Conservation (phyloP, 1,284 basidiomycete genomes). For the Ceratobasidium sp. region DNA sequence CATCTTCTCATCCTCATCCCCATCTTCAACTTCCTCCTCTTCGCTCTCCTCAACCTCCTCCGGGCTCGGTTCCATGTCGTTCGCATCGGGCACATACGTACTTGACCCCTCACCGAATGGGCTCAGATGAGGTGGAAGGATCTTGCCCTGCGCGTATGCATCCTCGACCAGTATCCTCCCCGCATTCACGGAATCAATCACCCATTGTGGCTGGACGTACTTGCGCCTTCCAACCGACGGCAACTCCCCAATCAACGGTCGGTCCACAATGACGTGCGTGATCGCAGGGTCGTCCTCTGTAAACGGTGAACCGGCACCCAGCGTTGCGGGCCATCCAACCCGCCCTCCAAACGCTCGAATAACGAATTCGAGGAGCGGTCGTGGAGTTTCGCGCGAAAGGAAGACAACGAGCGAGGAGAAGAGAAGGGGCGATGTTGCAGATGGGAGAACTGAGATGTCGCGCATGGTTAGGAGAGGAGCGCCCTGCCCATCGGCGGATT, state of each 20-base stretch:
- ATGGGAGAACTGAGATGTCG: conserved; percentile 67
- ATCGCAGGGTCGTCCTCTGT: conserved; percentile 78
- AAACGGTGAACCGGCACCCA: conserved; percentile 84
- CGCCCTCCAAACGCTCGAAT: conserved; percentile 90
- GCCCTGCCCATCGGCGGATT: conserved; percentile 57
- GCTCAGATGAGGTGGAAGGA: conserved; percentile 93
- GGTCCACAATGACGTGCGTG: conserved; percentile 96
- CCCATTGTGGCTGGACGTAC: conserved; percentile 97
- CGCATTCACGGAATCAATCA: conserved; percentile 94
- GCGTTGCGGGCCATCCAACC: conserved; percentile 87
- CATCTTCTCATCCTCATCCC: conserved; percentile 46
- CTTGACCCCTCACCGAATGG: conserved; percentile 89
- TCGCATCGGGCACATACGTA: conserved; percentile 60
- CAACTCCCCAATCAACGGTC: conserved; percentile 60
- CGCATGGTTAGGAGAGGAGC: conserved; percentile 78
- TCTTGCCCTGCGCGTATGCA: conserved; percentile 84
- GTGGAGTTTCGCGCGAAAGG: conserved; percentile 92
- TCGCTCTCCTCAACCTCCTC: conserved; percentile 53
- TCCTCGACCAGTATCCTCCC: conserved; percentile 86
- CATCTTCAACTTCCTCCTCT: conserved; percentile 51
- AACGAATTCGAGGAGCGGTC: conserved; percentile 94
- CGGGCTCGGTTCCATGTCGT: conserved; percentile 51
- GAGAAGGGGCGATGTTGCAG: conserved; percentile 62
- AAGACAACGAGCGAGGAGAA: conserved; percentile 93
- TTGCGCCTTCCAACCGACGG: conserved; percentile 64